Evolutionary conservation across 2,329 filamentous ascomycete species (phyloP), one percentile per base, ranked within the genome.

Genomic region (Stagonosporopsis rhizophila): DNA sequence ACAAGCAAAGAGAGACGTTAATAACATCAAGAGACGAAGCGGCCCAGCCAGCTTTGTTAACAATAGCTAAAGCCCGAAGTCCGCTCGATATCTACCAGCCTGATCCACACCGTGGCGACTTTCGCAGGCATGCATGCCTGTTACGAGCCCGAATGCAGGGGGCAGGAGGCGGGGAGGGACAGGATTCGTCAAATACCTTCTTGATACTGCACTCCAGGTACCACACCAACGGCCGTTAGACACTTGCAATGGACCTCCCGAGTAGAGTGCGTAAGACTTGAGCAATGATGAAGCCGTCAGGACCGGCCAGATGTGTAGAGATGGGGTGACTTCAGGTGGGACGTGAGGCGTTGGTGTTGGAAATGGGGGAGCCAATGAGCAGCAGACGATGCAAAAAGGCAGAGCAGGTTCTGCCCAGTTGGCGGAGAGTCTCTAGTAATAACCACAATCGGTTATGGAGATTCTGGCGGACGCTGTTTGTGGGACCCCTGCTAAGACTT

Each of bases 371-470:
- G 62, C 65, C 62, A 66, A 68, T 68, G 64, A 67, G 59, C 60
- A 65, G 57, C 59, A 52, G 44, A 65, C 62, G 62, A 66, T 60
- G 69, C 67, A 66, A 61, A 64, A 68, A 64, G 59, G 60, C 62
- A 71, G 62, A 64, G 60, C 57, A 56, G 47, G 42, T 52, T 57
- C 61, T 64, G 64, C 55, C 60, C 69, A 68, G 67, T 70, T 65
- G 69, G 69, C 69, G 73, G 73, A 74, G 67, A 70, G 61, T 66
- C 62, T 71, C 71, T 62, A 72, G 71, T 75, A 75, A 74, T 75
- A 75, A 75, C 71, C 65, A 71, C 67, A 70, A 71, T 74, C 71
- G 69, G 65, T 65, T 65, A 64, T 71, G 60, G 60, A 59, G 64
- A 65, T 68, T 66, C 57, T 66, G 63, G 67, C 69, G 67, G 64